Base-by-base conservation (phyloP, 441 rosid species). In the Geranium incanum region DNA sequence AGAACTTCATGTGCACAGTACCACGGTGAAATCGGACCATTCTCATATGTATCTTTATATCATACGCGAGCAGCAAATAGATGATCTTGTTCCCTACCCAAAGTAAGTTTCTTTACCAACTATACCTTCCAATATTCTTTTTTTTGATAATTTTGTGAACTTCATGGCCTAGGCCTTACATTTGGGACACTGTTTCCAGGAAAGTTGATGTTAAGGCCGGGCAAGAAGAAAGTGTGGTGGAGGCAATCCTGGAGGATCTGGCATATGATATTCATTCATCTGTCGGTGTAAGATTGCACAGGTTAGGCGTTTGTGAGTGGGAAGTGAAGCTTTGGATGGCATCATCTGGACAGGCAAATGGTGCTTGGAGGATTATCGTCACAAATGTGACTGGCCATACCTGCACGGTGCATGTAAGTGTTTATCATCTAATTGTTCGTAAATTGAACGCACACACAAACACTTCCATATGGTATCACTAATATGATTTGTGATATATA, bases 261-360 rank as follows among this genome's bases (percentile, higher is more conserved):
- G 90, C 93, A 48, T 84, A 65, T 78, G 94, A 88, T 78, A 88
- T 95, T 72, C 98, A 95, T 80, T 82, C 85, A 70, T 80, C 85
- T 59, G 80, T 82, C 73, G 99, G 99, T 74, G 97, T 88, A 67
- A 89, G 90, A 84, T 93, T 95, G 99, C 89, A 95, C 70, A 86
- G 84, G 71, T 77, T 93, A 79, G 89, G 97, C 81, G 98, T 93
- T 71, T 89, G 90, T 60, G 97, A 93, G 84, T 93, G 99, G 99
- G 99, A 95, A 86, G 95, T 93, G 83, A 90, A 93, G 87, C 86
- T 95, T 74, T 90, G 99, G 99, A 86, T 95, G 79, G 78, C 83
- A 55, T 86, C 95, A 75, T 81, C 88, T 69, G 98, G 97, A 71
- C 85, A 78, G 74, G 94, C 96, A 71, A 90, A 86, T 78, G 98